phyloP scores from a whole-genome alignment of 805 yeast species.

The Starmerella ratchasimensis region DNA sequence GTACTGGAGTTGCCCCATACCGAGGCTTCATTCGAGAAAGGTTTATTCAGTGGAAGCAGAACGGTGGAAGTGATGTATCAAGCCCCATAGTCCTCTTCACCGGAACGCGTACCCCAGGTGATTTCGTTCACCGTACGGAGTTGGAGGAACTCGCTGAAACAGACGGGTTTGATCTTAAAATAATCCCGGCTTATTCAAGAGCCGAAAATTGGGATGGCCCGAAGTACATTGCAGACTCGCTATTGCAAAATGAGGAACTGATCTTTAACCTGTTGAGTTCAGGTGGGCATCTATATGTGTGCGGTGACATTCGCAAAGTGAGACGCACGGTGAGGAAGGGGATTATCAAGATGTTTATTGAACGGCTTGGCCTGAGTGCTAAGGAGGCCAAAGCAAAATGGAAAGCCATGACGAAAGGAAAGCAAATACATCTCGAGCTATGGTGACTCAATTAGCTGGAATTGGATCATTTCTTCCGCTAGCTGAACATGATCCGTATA shows the following conservation, averaged over 20 bases:
- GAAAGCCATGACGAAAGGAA: slow-evolving; percentile 19
- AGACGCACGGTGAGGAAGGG: slow-evolving; percentile 11
- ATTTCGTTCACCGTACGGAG: slow-evolving; percentile 13
- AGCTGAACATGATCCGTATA: no score
- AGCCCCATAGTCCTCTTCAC: slow-evolving; percentile 14
- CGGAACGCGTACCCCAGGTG: slow-evolving; percentile 14
- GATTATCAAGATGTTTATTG: slow-evolving; percentile 10
- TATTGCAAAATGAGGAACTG: slow-evolving; percentile 6
- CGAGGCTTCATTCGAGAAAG: slow-evolving; percentile 74
- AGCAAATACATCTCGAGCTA: slow-evolving; percentile 31
- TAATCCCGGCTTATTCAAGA: slow-evolving; percentile 17
- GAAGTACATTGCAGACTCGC: slow-evolving; percentile 10
- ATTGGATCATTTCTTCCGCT: no score
- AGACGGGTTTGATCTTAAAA: slow-evolving; percentile 1
- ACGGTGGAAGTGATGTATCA: slow-evolving; percentile 5
- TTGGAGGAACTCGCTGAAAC: slow-evolving; percentile 2
- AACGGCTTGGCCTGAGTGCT: slow-evolving; percentile 1
- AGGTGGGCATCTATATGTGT: slow-evolving; percentile 16
- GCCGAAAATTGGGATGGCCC: neutral
- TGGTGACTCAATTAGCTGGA: no score
- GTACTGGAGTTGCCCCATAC: slow-evolving; percentile 85
- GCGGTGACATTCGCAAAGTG: slow-evolving; percentile 18
- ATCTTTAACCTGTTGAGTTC: slow-evolving; percentile 10
- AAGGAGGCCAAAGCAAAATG: slow-evolving; percentile 11
- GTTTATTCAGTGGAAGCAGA: slow-evolving; percentile 26